Percentiles rank a stretch among this genome's conserved stretches.
Conservation (phyloP, 1,284 basidiomycete genomes). For the Puccinia novopanici region DNA sequence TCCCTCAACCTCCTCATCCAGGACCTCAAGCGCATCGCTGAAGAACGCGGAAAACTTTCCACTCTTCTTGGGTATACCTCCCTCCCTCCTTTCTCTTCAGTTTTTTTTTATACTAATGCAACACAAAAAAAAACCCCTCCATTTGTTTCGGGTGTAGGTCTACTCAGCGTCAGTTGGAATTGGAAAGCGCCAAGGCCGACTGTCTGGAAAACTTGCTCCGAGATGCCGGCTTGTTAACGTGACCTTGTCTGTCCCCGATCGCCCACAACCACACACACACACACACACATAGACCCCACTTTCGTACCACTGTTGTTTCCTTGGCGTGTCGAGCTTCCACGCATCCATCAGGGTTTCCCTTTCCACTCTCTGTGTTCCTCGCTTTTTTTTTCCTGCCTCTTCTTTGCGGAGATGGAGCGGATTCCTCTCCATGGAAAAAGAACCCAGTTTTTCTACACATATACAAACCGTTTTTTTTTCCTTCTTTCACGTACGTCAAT, state of each 20-base stretch:
- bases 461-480: no score
- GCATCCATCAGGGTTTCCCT: background rate
- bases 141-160: background rate
- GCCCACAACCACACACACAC: no score
- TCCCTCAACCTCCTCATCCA: constrained; percentile 13
- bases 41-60: constrained; percentile 23
- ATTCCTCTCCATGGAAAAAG: no score
- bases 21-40: constrained; percentile 30
- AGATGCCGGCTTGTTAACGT: constrained; percentile 33
- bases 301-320: no score
- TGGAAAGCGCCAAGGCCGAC: constrained; percentile 31
- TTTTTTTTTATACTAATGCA: background rate
- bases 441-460: no score
- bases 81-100: constrained; percentile 20
- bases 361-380: background rate
- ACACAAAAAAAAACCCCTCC: background rate
- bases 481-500: no score
- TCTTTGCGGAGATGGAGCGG: background rate
- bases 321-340: no score
- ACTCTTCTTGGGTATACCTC: constrained; percentile 33
- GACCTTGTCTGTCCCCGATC: no score
- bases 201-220: constrained; percentile 29
- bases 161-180: constrained; percentile 33
- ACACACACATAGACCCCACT: no score
- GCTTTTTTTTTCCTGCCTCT: background rate